Base-by-base conservation (phyloP, 495 filamentous ascomycete species). In the Aspergillus nanangensis region DNA sequence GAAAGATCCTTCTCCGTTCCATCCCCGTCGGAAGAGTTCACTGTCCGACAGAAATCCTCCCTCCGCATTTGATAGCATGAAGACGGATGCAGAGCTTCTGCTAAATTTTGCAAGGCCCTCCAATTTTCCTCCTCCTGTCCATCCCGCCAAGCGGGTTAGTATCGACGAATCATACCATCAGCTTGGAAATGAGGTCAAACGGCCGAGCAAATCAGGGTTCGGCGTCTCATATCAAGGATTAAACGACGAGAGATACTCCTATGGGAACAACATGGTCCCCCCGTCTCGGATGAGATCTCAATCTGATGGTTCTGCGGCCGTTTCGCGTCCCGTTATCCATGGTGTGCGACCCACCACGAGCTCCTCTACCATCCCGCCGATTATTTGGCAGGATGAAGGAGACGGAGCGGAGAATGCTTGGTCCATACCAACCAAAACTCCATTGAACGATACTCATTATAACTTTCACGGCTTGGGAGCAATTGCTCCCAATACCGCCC, bases 71-170 rank as follows among this genome's bases (percentile, higher is more conserved):
- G 71, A 76, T 38, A 75, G 64, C 52, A 75, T 71, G 65, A 71
- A 65, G 37, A 69, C 66, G n/a, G 75, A 79, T 52, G 75, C 75
- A 14, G 74, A 77, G 46, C 67, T 79, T 45, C 56, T 79, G n/a
- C 51, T 79, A 21, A 74, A 74, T 39, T 54, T 75, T 38, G 68
- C 70, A 13, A 60, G 70, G 8, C 69, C 71, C 1, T 57, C 58
- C 15, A 66, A 69, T 50, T 63, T 67, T 32, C 55, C 60, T n/a
- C 58, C 64, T 10, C 45, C 50, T 8, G 40, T 44, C 15, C 60
- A 56, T 24, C 23, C 52, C n/a, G n/a, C n/a, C 8, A 72, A 71
- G 38, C 54, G 61, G 50, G 58, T 65, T 35, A 74, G 65, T 48
- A 65, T 68, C 32, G 66, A 69, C 48, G 63, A 69, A 27, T 57